Conservation (phyloP, 805 yeast species). For the Ogataea philodendri region DNA sequence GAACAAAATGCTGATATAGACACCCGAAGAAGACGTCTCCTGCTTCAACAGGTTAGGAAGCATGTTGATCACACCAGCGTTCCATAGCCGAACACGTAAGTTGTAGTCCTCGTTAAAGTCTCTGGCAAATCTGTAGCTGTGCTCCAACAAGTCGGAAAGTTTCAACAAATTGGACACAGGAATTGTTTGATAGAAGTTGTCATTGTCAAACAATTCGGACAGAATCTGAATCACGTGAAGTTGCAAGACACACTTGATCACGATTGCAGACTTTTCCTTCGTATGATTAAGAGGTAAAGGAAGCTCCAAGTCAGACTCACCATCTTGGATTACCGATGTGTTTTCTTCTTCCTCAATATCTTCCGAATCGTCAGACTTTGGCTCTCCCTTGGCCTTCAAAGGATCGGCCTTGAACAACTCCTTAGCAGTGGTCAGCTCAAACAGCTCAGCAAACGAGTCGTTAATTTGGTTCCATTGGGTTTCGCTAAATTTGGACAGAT, state of each 20-base stretch:
- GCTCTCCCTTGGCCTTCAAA: constrained; percentile 23
- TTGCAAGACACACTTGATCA: constrained; percentile 89
- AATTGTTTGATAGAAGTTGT: constrained; percentile 62
- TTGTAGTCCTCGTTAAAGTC: constrained; percentile 87
- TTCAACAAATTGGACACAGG: constrained; percentile 64
- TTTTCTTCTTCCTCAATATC: constrained; percentile 28
- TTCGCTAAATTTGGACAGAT: constrained; percentile 58
- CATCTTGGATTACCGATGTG: constrained; percentile 11
- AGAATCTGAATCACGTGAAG: constrained; percentile 82
- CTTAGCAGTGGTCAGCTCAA: constrained; percentile 79
- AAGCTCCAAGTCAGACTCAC: constrained; percentile 20
- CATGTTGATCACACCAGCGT: constrained; percentile 88
- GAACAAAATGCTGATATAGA: constrained; percentile 76
- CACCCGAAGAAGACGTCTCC: constrained; percentile 88
- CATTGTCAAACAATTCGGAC: constrained; percentile 73
- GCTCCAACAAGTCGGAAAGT: constrained; percentile 57
- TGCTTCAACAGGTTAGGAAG: constrained; percentile 89
- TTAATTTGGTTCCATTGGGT: constrained; percentile 76
- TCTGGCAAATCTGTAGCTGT: constrained; percentile 79
- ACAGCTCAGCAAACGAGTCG: constrained; percentile 62
- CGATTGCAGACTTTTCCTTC: constrained; percentile 68
- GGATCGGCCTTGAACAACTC: constrained; percentile 74
- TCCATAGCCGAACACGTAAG: constrained; percentile 82
- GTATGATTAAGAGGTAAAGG: constrained; percentile 41
- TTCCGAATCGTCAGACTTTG: too few relatives aligned